phyloP scores from a whole-genome alignment of 192 early-diverging fungal species.

The Spizellomyces sp. region DNA sequence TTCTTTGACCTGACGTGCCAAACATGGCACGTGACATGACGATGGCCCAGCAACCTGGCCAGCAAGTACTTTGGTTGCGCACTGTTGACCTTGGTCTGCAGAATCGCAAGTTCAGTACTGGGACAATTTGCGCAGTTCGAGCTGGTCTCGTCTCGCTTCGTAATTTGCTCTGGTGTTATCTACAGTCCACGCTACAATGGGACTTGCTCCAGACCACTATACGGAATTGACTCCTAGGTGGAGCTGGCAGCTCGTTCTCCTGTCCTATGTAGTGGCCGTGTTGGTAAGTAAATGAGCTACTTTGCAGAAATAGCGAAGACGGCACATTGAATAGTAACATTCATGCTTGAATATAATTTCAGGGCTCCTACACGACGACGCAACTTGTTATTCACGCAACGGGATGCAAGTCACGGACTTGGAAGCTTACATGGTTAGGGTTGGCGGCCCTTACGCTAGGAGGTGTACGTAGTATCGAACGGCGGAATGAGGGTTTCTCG shows the following conservation, averaged over 20 bases:
- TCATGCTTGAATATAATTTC: not conserved
- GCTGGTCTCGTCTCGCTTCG: too few relatives aligned
- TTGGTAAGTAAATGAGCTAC: not conserved
- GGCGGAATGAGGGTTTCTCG: too few relatives aligned
- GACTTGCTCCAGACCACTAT: too few relatives aligned
- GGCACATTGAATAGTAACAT: not conserved
- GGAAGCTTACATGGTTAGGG: constrained; percentile 11
- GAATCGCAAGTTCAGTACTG: too few relatives aligned
- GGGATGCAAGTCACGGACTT: not conserved
- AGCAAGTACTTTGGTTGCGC: too few relatives aligned
- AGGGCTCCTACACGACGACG: constrained; percentile 21
- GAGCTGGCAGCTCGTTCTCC: constrained; percentile 9
- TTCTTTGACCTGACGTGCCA: too few relatives aligned
- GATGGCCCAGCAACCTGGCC: too few relatives aligned
- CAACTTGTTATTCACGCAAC: constrained; percentile 4
- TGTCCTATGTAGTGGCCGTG: constrained; percentile 8
- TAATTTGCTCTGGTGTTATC: too few relatives aligned
- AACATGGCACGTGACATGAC: too few relatives aligned
- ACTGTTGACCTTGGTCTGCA: too few relatives aligned
- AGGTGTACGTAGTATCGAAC: not conserved
- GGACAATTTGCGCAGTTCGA: too few relatives aligned
- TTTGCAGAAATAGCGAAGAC: not conserved
- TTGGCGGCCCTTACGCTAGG: constrained; percentile 15
- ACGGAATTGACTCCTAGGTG: constrained; percentile 5
- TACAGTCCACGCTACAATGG: too few relatives aligned